These are phyloP conservation scores for Fusarium pseudocircinatum DNA, from an alignment of 2,329 filamentous ascomycete species.

Conservation along the genomic window DNA sequence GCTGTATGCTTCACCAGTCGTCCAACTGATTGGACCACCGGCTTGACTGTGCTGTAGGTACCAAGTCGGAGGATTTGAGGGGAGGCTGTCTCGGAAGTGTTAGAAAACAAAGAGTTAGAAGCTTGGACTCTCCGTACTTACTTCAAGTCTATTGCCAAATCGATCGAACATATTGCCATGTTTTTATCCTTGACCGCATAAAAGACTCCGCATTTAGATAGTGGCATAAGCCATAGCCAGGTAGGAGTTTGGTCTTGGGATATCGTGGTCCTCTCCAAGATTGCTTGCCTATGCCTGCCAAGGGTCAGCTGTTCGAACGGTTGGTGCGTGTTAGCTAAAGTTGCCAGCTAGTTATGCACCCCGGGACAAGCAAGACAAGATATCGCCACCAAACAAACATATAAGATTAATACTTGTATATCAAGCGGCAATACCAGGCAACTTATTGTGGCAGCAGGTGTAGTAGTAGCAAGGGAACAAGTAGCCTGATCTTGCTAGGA, in stretches of 20 bases:
- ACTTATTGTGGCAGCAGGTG: neutral
- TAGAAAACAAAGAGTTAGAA: neutral
- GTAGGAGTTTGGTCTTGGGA: neutral
- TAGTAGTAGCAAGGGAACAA: neutral
- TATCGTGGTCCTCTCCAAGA: neutral
- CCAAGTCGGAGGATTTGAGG: neutral
- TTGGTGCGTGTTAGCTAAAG: conserved; percentile 3
- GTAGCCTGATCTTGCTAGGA: neutral
- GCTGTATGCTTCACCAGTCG: neutral
- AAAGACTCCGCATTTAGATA: neutral
- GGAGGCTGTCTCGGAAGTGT: neutral
- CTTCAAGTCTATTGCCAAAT: neutral
- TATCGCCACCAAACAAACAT: conserved; percentile 1
- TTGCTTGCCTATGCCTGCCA: conserved; percentile 2
- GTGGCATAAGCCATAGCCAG: neutral
- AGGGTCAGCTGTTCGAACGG: conserved; percentile 5
- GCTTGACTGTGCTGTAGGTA: neutral
- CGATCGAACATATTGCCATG: neutral
- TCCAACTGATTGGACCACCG: neutral
- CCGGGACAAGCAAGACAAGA: neutral
- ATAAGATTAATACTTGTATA: neutral
- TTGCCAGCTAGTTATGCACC: conserved; percentile 3
- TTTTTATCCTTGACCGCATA: neutral
- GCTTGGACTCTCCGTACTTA: neutral
- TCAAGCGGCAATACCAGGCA: neutral